Base-by-base conservation (phyloP, 2,329 filamentous ascomycete species). In the Celoporthe dispersa region DNA sequence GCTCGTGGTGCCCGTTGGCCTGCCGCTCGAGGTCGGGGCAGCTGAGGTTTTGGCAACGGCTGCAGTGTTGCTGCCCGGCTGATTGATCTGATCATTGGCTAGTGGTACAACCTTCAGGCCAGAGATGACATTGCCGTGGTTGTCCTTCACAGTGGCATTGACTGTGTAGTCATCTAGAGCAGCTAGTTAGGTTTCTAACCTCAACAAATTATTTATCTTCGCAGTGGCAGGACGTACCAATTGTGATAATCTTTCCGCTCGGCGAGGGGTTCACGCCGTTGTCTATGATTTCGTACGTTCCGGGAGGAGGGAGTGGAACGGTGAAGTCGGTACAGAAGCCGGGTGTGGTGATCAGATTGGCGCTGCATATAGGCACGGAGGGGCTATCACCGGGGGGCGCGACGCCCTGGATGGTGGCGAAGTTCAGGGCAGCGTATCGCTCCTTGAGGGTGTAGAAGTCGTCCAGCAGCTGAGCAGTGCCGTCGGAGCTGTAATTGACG, bases 241-340 rank as follows among this genome's bases (percentile, higher is more conserved):
- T 86, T 2, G 82, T 75, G 35, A 92, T 86, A 67, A 97, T 80
- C 81, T 91, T 88, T 75, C 91, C 91, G 19, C 78, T 81, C 53
- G 90, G 89, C 68, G 89, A 87, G 73, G 87, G 87, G 64, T 80
- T 82, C 71, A 97, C 87, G 72, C 95, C 94, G 64, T 91, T 88
- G 74, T 92, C 84, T 78, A 98, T 95, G 76, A 97, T 85, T 61
- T 87, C 84, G 71, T 90, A 84, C 53, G 90, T 90, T 73, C 90
- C 92, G 4, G 87, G 83, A 16, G 94, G 94, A 7, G 88, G 84
- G 3, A 77, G 81, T 63, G 92, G 94, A 69, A 97, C 83, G 61
- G 90, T 91, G 83, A 97, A 98, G 84, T 93, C 91, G 79, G 83
- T 90, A 80, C 87, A 87, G 84, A 97, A 97, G 72, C 85, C 87